Evolutionary conservation across 1,139 yeast species (phyloP), one percentile per base, ranked within the genome.

Genomic region (Lodderomyces orthopsilosis): DNA sequence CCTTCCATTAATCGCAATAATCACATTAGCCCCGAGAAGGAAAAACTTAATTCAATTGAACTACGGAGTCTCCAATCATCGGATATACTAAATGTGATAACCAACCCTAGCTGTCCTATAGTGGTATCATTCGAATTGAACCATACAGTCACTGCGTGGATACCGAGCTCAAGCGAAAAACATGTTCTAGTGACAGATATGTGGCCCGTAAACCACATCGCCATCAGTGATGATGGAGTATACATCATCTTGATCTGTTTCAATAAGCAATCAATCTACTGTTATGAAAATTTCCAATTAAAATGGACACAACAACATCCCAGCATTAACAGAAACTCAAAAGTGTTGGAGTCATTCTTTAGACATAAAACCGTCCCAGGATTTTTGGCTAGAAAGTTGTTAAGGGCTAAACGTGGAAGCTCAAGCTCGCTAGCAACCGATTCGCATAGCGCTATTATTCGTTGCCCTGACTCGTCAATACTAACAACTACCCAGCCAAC

Each of bases 121-220:
- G 66, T 87, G 33, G 82, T 85, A 0, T 76, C 91, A 0, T 74
- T 85, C 24, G 91, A 91, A 3, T 64, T 88, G 52, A 95, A 87
- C 55, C 90, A 84, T 53, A 79, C 74, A 46, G 70, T 87, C 1
- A 62, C 80, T 32, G 77, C 86, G 9, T 87, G 95, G 95, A 81
- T 88, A 1, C 94, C 93, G 1, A 62, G 81, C 41, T 63, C 56
- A 1, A 40, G 40, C 1, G 50, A 51, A 1, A 43, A 41, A 4
- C 73, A 86, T 66, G 53, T 82, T 69, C 46, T 66, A 45, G 41
- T 84, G 68, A 48, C 77, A 63, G 76, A 77, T 34, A 66, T 81
- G 40, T 81, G 93, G 87, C 95, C 95, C 0, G 71, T 87, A 0
- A 75, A 81, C 17, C 77, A 77, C 48, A 68, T 81, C 12, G 75